Base-by-base conservation (phyloP, 805 yeast genomes). In the Candida sonorensis region DNA sequence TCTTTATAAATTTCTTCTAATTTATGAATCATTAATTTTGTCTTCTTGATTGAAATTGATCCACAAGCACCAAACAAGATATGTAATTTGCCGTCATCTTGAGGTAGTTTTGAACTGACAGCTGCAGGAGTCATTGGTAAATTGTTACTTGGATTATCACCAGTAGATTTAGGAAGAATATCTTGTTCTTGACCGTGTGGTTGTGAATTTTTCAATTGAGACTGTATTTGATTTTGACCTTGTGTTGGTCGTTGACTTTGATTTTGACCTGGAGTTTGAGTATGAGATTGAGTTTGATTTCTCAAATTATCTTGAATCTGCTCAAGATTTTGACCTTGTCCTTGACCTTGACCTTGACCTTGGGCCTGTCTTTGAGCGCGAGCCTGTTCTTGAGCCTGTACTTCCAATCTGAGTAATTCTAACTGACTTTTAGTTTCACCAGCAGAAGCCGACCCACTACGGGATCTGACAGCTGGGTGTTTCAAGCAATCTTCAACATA, bases 401-500 rank as follows among this genome's bases (percentile, higher is more conserved):
- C n/a, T n/a, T n/a, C n/a, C n/a, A n/a, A n/a, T n/a, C n/a, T n/a
- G n/a, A n/a, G n/a, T n/a, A n/a, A n/a, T n/a, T n/a, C n/a, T n/a
- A n/a, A n/a, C n/a, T n/a, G n/a, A n/a, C n/a, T n/a, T n/a, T n/a
- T n/a, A n/a, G n/a, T n/a, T 23, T 54, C 59, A n/a, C 39, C 38
- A 0, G 55, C 50, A 10, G 58, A 50, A 4, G 47, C 45, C 5
- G 62, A 57, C 2, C 57, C 55, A 26, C 60, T 53, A 16, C 62
- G 44, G 1, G 59, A 53, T 30, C 67, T 49, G 7, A 54, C 52
- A 11, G 61, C 47, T 3, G 56, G 51, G 45, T 69, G 77, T 47
- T 73, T 78, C n/a, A 75, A 51, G 2, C 80, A 66, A 35, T 81
- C 88, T 39, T 77, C 82, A 8, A 75, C 77, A 43, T 69, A 71